A percentile compares a stretch with the other conserved stretches of the same genome.
Evolutionary conservation across 768 basidiomycete species (phyloP).

Genomic region (Auricularia sp.): DNA sequence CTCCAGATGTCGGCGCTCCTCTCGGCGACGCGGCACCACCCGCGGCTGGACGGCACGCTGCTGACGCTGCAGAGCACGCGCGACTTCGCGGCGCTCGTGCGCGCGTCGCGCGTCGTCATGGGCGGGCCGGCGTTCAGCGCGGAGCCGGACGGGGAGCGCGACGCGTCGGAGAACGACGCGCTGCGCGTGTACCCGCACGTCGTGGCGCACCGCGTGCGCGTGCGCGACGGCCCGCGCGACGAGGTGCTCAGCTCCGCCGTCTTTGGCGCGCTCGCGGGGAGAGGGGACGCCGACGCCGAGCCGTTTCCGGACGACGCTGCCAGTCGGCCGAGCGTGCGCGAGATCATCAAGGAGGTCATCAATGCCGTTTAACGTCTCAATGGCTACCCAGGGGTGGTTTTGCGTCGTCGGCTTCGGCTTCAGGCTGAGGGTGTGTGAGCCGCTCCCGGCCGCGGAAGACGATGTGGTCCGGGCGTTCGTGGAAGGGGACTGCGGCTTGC

Average conservation of each 20-base stretch:
- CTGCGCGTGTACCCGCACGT: conserved; percentile 64
- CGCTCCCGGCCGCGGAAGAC: conserved; percentile 50
- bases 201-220: conserved; percentile 63
- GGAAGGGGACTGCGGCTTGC: conserved; percentile 40
- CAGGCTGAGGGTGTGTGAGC: background rate
- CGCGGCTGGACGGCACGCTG: conserved; percentile 56
- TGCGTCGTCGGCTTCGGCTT: too few relatives aligned
- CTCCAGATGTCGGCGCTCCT: conserved; percentile 69
- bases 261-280: background rate
- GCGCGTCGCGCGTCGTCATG: conserved; percentile 54
- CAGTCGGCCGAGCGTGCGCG: background rate
- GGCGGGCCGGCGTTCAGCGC: conserved; percentile 1
- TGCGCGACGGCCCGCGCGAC: conserved; percentile 59
- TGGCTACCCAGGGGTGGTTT: too few relatives aligned
- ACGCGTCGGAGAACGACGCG: conserved; percentile 66
- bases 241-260: conserved; percentile 41
- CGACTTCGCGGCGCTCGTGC: conserved; percentile 58
- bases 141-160: conserved; percentile 28
- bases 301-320: background rate
- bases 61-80: conserved; percentile 49
- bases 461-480: conserved; percentile 50
- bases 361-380: background rate
- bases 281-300: background rate
- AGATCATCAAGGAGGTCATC: conserved; percentile 4
- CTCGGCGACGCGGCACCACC: conserved; percentile 62